Evolutionary conservation across 805 yeast genomes (phyloP).

Genomic region (Hanseniaspora lachancei): DNA sequence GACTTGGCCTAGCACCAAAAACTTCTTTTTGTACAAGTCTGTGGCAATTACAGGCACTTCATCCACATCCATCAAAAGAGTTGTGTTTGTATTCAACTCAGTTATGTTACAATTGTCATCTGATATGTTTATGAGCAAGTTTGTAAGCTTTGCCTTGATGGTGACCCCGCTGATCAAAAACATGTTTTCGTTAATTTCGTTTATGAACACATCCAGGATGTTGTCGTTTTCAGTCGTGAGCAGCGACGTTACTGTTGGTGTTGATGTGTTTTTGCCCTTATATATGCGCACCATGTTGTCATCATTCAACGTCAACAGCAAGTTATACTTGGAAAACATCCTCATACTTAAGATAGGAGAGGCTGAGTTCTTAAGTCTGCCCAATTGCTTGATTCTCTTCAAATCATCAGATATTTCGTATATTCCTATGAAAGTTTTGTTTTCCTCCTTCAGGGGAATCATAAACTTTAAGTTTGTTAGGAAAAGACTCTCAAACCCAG

Average conservation of each 20-base stretch:
- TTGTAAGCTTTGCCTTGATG: slow-evolving; percentile 2
- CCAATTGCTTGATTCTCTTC: neutral
- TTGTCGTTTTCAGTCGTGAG: neutral
- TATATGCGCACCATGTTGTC: slow-evolving; percentile 64
- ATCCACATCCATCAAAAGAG: neutral
- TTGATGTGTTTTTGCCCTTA: slow-evolving; percentile 34
- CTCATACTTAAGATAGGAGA: neutral
- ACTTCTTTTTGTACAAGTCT: neutral
- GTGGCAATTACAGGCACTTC: slow-evolving; percentile 2
- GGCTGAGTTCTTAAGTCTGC: neutral
- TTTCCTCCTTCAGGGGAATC: neutral
- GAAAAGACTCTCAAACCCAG: slow-evolving; percentile 7
- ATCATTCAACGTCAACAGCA: slow-evolving; percentile 65
- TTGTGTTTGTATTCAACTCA: neutral
- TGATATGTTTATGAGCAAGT: neutral
- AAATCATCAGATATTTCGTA: neutral
- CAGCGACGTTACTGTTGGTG: neutral
- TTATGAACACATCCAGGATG: slow-evolving; percentile 1
- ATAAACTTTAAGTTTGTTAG: neutral
- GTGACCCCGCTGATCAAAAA: neutral
- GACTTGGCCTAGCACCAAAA: slow-evolving; percentile 2
- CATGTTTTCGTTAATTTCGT: neutral
- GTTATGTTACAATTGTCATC: neutral
- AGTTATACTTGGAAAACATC: slow-evolving; percentile 22
- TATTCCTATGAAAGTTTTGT: neutral